A percentile compares a stretch with the other conserved stretches of the same genome.
These are phyloP conservation scores for Silene noctiflora DNA, from an alignment of 179 eudicot species.

Conservation along the genomic window DNA sequence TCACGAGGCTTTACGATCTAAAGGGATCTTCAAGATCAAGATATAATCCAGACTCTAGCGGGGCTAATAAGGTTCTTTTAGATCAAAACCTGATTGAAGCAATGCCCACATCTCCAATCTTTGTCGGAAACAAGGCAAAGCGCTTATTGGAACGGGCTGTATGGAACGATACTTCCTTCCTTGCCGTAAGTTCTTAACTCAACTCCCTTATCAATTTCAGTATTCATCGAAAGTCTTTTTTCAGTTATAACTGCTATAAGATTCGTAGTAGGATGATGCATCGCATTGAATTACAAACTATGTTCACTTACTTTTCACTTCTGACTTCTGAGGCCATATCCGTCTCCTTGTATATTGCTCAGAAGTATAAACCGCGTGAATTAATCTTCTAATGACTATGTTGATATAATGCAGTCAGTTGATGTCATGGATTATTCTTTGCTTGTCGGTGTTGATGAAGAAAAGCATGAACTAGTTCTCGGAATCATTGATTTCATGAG, in stretches of 20 bases:
- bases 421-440: constrained; percentile 97
- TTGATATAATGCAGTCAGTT: constrained; percentile 56
- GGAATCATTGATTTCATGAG: constrained; percentile 99
- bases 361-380: neutral
- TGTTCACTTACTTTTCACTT: too few relatives aligned
- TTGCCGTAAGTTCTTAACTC: constrained; percentile 64
- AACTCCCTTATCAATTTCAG: neutral
- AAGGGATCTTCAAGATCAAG: constrained; percentile 97
- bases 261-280: too few relatives aligned
- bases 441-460: constrained; percentile 89
- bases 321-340: too few relatives aligned
- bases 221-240: neutral
- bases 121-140: constrained; percentile 96
- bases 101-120: constrained; percentile 96
- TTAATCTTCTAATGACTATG: neutral
- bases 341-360: too few relatives aligned
- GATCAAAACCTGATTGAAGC: constrained; percentile 99
- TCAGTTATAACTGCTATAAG: too few relatives aligned
- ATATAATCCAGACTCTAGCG: constrained; percentile 88
- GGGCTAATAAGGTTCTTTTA: constrained; percentile 86
- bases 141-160: constrained; percentile 90
- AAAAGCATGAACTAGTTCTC: constrained; percentile 84
- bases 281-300: too few relatives aligned
- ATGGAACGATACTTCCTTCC: constrained; percentile 98
- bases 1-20: constrained; percentile 83